Evolutionary conservation across 2,329 filamentous ascomycete species (phyloP), one percentile per base, ranked within the genome.

Genomic region (Fusarium xylarioides): DNA sequence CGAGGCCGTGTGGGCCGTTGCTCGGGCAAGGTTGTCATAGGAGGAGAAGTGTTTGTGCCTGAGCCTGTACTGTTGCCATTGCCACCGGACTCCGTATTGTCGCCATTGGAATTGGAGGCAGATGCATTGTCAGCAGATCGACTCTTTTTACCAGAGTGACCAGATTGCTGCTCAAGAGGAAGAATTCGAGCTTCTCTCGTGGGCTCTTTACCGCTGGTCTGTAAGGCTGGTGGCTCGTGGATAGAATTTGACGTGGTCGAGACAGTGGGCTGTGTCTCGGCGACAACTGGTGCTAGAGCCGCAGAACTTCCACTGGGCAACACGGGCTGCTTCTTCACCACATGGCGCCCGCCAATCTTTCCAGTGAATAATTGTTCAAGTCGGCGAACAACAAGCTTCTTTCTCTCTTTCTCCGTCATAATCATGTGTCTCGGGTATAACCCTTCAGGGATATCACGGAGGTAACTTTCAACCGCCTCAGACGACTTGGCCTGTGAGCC

Each of bases 311-410:
- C 71, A 35, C 64, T 55, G 0, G 72, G 73, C 21, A 76, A 71
- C 21, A 66, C 54, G 7, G 62, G 40, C 18, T 68, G 76, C 63
- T 73, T 81, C 49, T 69, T 77, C 19, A 71, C 76, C 38, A 73
- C 52, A 81, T 85, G 79, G 77, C 84, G 81, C 9, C 83, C 83
- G 8, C 80, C 81, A 23, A 87, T 85, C 77, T 91, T 93, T 6
- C 94, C 94, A 1, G 93, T 94, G 70, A 96, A 97, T 4, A 97
- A 86, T 71, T 95, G 92, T 77, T 97, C 94, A 11, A 97, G 81
- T 5, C 93, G 88, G 60, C 90, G 88, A 5, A 95, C 94, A 0
- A 95, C 91, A 26, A 95, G 78, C 78, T 91, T 94, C 83, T 93
- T 94, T 83, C 90, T 94, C 11, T 92, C 88, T 72, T 89, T 91